Evolutionary conservation across 768 basidiomycete species (phyloP).

Genomic region (Panellus pusillus): DNA sequence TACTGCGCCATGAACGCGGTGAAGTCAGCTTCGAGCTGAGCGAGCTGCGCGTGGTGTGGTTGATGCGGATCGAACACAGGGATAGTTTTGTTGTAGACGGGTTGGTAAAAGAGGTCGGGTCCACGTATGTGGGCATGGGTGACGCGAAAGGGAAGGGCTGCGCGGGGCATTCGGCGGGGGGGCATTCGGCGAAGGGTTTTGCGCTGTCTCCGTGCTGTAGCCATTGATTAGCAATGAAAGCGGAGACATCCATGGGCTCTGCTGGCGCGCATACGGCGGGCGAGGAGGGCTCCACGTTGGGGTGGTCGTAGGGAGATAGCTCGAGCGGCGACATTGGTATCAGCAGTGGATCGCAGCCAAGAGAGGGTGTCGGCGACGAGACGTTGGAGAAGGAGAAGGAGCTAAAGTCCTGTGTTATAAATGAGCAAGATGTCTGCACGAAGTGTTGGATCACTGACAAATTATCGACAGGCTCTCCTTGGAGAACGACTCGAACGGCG

Average conservation of each 20-base stretch:
- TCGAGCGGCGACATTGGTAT: conserved; percentile 10
- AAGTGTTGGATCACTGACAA: conserved; percentile 41
- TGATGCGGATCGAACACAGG: conserved; percentile 4
- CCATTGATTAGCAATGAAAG: conserved; percentile 22
- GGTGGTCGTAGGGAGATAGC: conserved; percentile 2
- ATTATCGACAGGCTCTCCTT: conserved; percentile 44
- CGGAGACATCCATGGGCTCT: conserved; percentile 20
- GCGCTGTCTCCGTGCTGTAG: conserved; percentile 12
- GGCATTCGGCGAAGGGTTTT: conserved; percentile 12
- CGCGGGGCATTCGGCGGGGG: conserved; percentile 9
- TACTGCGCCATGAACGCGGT: conserved; percentile 19
- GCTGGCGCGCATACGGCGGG: conserved; percentile 4
- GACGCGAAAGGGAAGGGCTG: conserved; percentile 4
- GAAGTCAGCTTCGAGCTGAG: conserved; percentile 20
- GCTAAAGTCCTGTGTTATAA: conserved; percentile 39
- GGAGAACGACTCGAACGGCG: conserved; percentile 34
- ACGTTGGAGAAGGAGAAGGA: conserved; percentile 47
- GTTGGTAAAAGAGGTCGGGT: conserved; percentile 4
- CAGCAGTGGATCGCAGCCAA: conserved; percentile 30
- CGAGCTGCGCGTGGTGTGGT: background rate
- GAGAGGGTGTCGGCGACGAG: conserved; percentile 30
- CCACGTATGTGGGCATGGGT: background rate
- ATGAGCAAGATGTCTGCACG: background rate
- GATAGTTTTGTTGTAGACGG: conserved; percentile 19
- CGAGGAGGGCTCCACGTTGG: conserved; percentile 13